These are phyloP conservation scores for Colletotrichum siamense DNA, from an alignment of 2,329 filamentous ascomycete species.

Conservation along the genomic window DNA sequence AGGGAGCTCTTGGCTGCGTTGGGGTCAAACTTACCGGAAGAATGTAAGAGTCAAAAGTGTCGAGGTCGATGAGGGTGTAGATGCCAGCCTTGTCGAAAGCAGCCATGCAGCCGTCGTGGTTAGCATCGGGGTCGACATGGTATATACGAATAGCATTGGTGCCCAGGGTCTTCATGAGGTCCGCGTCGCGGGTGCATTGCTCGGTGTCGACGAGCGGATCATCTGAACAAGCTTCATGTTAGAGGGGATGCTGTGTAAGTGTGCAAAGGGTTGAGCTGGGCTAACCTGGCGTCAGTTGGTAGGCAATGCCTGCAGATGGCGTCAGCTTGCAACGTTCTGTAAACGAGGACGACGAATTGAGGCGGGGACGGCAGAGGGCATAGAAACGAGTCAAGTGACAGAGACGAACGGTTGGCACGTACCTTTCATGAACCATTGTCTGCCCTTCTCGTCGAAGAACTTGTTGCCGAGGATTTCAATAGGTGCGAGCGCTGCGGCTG, in stretches of 20 bases:
- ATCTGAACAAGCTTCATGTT: conserved; percentile 36
- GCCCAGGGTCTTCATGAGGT: conserved; percentile 80
- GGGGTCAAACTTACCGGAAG: conserved; percentile 52
- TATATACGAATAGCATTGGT: conserved; percentile 89
- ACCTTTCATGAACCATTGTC: conserved; percentile 88
- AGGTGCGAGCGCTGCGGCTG: conserved; percentile 48
- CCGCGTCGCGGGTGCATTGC: conserved; percentile 79
- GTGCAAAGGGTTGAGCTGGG: background rate
- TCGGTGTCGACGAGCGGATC: conserved; percentile 79
- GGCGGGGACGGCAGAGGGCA: background rate
- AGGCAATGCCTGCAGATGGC: conserved; percentile 68
- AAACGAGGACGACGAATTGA: background rate
- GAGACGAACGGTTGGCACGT: conserved; percentile 19
- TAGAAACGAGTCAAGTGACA: background rate
- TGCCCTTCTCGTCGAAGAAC: conserved; percentile 82
- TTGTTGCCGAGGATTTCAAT: conserved; percentile 74
- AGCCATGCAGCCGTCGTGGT: conserved; percentile 83
- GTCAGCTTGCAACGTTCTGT: conserved; percentile 2
- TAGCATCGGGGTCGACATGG: conserved; percentile 74
- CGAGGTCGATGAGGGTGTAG: conserved; percentile 84
- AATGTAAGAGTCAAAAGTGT: conserved; percentile 75
- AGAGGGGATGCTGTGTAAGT: background rate
- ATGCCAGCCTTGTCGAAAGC: conserved; percentile 82
- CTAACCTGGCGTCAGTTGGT: conserved; percentile 59
- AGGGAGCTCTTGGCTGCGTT: background rate